Evolutionary conservation across 2,329 filamentous ascomycete genomes (phyloP), one percentile per base, ranked within the genome.

Genomic region (Rutstroemia sp.): DNA sequence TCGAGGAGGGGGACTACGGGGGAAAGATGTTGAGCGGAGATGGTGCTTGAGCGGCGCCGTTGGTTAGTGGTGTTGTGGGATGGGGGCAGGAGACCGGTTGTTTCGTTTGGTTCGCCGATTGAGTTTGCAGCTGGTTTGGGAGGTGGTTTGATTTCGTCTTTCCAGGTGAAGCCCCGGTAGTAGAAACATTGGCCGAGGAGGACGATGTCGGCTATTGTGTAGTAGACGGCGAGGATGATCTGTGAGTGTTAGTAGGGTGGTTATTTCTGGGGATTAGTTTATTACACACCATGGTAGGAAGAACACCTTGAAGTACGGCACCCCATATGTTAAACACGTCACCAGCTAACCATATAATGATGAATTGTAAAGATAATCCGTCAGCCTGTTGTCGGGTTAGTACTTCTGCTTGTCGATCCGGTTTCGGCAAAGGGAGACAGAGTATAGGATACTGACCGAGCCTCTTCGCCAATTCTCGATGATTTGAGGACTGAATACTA

Each of bases 261-360:
- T 41, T 30, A 25, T 19, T 48, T 12, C 7, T 27, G 1, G n/a
- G 64, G 53, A 14, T 4, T 25, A 6, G 44, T 9, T 19, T 16
- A 12, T 46, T 10, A 14, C 73, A 59, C 69, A 85, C 81, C 91
- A 97, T 96, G 0, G 92, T 99, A 1, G 94, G 92, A 54, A 97
- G 73, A 6, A 99, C 92, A 55, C 89, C 88, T 71, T 97, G 92
- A 10, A 96, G 72, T 16, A 96, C 83, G 17, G 91, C 89, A n/a
- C 92, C 92, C 2, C 95, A 78, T 61, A 96, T 95, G 70, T 97
- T 97, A 78, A 96, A 96, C 63, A 96, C 85, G 83, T 99, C 94
- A 52, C 94, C 94, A 1, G 86, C 78, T 2, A 96, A 80, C 94
- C 94, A 99, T 66, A 95, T 82, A 58, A 95, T 85, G 68, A 97